Evolutionary conservation across 2,329 filamentous ascomycete genomes (phyloP).

Genomic region (Penicillium sp.): DNA sequence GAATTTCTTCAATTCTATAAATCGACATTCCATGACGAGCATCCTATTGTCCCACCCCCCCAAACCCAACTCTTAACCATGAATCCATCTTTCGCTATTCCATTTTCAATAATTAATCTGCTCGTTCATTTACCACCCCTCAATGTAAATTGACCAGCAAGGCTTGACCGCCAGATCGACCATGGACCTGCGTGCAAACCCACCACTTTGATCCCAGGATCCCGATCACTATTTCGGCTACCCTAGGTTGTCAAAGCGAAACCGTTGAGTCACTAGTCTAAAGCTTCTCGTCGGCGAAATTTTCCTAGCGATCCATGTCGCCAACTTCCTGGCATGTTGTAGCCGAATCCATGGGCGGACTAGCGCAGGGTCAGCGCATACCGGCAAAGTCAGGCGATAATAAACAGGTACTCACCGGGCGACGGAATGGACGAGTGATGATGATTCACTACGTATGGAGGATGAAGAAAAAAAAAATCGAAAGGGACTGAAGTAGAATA

Average conservation of each 20-base stretch:
- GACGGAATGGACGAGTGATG: neutral
- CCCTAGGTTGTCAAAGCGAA: constrained; percentile 15
- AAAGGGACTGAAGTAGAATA: neutral
- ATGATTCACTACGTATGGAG: neutral
- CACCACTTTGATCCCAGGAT: constrained; percentile 7
- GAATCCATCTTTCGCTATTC: neutral
- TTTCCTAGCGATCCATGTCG: constrained; percentile 25
- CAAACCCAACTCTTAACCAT: neutral
- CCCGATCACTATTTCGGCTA: neutral
- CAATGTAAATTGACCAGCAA: neutral
- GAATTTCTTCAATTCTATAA: neutral
- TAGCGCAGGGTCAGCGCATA: constrained; percentile 15
- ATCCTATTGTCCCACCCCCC: neutral
- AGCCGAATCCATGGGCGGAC: constrained; percentile 2
- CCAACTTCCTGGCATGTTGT: neutral
- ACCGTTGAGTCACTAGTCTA: constrained; percentile 25
- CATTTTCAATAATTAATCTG: neutral
- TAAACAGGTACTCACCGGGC: neutral
- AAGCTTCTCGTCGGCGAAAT: constrained; percentile 20
- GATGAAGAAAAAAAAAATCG: neutral
- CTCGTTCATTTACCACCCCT: neutral
- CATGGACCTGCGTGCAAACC: constrained; percentile 16
- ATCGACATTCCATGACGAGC: neutral
- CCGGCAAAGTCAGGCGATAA: constrained; percentile 9
- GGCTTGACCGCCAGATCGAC: constrained; percentile 17